Evolutionary conservation across 2,329 filamentous ascomycete genomes (phyloP), one percentile per base, ranked within the genome.

Genomic region (Beauveria caledonica): DNA sequence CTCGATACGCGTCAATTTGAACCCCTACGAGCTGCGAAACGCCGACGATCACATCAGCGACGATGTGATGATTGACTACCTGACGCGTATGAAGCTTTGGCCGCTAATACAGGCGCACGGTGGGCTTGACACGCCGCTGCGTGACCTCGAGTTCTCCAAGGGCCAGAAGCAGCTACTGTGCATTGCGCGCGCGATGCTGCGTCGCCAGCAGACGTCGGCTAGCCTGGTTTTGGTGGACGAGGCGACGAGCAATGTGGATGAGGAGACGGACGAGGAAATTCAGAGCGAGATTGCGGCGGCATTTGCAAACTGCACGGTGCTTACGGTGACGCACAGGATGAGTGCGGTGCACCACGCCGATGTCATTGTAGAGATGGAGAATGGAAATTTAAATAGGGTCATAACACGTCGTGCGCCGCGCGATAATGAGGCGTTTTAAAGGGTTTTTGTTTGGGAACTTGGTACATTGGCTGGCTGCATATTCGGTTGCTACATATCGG

Each of bases 181-280:
- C 21, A 50, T 66, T 8, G 63, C 62, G 3, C 60, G 65, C 8
- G 68, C 69, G 13, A 49, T 72, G 7, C 46, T 71, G 1, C 65
- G 68, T 23, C 56, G 58, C 11, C 29, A 56, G 63, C 58, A 17
- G 29, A 53, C 60, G 45, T 46, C 40, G n/a, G 54, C 55, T 10
- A 44, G 27, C 6, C 29, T 62, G 19, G 42, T 59, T 3, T 42
- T 62, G 7, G 25, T 62, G 8, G 60, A 62, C 42, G 60, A 62
- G 49, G 55, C 55, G 29, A 59, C 60, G 29, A 62, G 60, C 55
- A 58, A 50, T 5, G 56, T 64, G 10, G 79, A 81, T 62, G 78
- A 78, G 72, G 72, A 74, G 58, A 65, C 64, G 9, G 64, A 66
- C 17, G 57, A 57, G 11, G 51, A 56, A 42, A 63, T 66, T 44